Evolutionary conservation across 2,329 filamentous ascomycete species (phyloP), one percentile per base, ranked within the genome.

Genomic region (Apiospora rasikravindrae): DNA sequence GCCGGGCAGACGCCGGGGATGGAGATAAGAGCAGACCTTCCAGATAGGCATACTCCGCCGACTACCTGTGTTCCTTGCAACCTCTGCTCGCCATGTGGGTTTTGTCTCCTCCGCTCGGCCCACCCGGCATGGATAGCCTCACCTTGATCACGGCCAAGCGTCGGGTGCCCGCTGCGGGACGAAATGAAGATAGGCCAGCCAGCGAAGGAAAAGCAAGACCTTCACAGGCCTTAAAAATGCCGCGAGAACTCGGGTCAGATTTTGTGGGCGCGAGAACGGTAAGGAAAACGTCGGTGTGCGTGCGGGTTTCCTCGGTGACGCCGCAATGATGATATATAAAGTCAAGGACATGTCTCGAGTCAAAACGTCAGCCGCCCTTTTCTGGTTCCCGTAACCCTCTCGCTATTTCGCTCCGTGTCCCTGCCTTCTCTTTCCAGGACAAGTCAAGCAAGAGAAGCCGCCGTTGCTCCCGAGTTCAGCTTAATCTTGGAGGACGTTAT

Each of bases 111-210:
- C 53, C 37, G 24, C 29, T 29, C 33, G 53, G 53, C 53, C 53
- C 53, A 61, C 53, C 53, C 14, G 53, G 53, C 53, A 61, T 61
- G 53, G 53, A 61, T 61, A 37, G 29, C 53, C 29, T 61, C 53
- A 61, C 53, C 29, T 33, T 22, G 8, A 61, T 19, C 33, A 37
- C 53, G 16, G 53, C 29, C 53, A 26, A 61, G 53, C 29, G 37
- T 64, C 57, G 57, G 57, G 57, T 64, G 33, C 40, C 57, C 57
- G 57, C 57, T 64, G 57, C 57, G 33, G 57, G 57, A 40, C 57
- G 33, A 40, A 11, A 64, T n/a, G n/a, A 33, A 40, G 57, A 51
- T 51, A 26, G 49, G 10, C 49, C n/a, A 47, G 16, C n/a, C n/a
- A 47, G 47, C 24, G 22, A 10, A 14, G 22, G 22, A 49, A 11